Base-by-base conservation (phyloP, 2,329 filamentous ascomycete genomes). In the Coleophoma cylindrospora region DNA sequence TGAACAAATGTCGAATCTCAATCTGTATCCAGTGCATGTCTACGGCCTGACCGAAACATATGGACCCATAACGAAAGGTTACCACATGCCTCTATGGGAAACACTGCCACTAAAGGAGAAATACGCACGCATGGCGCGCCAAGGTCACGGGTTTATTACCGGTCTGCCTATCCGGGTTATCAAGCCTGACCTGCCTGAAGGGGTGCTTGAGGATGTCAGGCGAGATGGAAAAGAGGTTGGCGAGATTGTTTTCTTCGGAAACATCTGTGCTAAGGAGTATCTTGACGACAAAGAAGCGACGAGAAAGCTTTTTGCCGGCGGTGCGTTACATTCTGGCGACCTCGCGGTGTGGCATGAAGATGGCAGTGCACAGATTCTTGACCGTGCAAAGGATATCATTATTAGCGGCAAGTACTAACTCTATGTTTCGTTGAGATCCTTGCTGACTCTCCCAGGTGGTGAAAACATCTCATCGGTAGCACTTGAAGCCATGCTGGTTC, bases 391-490 rank as follows among this genome's bases (percentile, higher is more conserved):
- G 74, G 94, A 99, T 65, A 96, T 99, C 48, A 99, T 99, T 63
- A 99, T 99, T 55, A 95, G 89, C 48, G 89, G 88, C 89, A 74
- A 59, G 77, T 67, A 43, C 5, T 32, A 40, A 21, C 47, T n/a
- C 27, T 43, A 37, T 21, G 43, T 51, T 41, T 11, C 34, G 32
- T 17, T 33, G 17, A 33, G 45, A 15, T 27, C 32, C n/a, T 40
- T n/a, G 13, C 22, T 47, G 37, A 40, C 34, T 43, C 40, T 32
- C 14, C n/a, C 40, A 89, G 91, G 92, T 43, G 94, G 94, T 50
- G 94, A 99, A 69, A 99, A 99, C 67, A 97, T 99, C 54, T 95
- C 89, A 3, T 95, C 89, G 0, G 87, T 99, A 1, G 91, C 94
- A 0, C 78, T 99, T 3, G 94, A 99, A 70, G 83, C 85, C 52